phyloP scores from a whole-genome alignment of 2,329 filamentous ascomycete genomes.

The Elsinoe necatrix region DNA sequence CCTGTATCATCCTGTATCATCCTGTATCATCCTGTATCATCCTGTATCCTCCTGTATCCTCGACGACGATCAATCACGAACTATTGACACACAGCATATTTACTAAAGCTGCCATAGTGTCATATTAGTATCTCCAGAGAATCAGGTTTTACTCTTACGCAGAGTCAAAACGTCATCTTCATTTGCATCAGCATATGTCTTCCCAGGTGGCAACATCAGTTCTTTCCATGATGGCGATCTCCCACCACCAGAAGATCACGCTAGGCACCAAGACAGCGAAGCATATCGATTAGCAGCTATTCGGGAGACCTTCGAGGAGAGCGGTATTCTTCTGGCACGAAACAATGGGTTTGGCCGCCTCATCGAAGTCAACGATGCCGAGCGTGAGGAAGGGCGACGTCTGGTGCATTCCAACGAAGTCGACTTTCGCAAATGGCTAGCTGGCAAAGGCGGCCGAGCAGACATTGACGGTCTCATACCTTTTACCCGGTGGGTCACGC shows the following conservation, averaged over 20 bases:
- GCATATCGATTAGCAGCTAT: conserved; percentile 77
- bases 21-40: too few relatives aligned
- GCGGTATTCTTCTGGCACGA: conserved; percentile 70
- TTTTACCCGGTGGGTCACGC: conserved; percentile 90
- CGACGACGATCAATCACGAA: not conserved
- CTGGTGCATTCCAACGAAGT: conserved; percentile 59
- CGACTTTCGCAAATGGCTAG: conserved; percentile 59
- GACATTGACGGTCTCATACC: conserved; percentile 67
- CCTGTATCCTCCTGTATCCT: too few relatives aligned
- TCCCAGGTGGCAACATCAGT: conserved; percentile 82
- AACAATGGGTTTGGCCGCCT: conserved; percentile 45
- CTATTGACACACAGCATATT: too few relatives aligned
- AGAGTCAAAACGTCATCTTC: conserved; percentile 73
- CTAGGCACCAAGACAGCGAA: conserved; percentile 59
- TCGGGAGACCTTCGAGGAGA: conserved; percentile 91
- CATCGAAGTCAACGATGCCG: conserved; percentile 51
- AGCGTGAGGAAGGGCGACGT: conserved; percentile 57
- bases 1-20: too few relatives aligned
- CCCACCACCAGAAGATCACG: conserved; percentile 42
- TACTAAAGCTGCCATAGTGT: conserved; percentile 47
- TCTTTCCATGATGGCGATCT: conserved; percentile 63
- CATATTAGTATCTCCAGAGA: conserved; percentile 73
- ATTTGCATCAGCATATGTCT: conserved; percentile 89
- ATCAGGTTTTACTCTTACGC: conserved; percentile 81
- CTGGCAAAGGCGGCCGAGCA: conserved; percentile 47